Evolutionary conservation across 2,329 filamentous ascomycete genomes (phyloP).

Genomic region (Metarhizium brunneum): DNA sequence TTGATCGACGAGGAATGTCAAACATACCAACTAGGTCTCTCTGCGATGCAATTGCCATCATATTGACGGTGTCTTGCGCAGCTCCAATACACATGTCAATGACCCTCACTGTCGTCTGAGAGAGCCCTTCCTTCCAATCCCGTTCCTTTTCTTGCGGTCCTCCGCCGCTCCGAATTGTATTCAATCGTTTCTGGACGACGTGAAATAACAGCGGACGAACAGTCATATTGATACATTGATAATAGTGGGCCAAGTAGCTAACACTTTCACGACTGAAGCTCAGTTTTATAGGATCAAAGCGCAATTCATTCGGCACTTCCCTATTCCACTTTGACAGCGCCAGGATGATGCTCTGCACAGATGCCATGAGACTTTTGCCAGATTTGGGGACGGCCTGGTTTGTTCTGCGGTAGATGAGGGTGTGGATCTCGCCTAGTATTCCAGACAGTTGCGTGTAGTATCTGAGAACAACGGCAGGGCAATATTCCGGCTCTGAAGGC

Average conservation of each 20-base stretch:
- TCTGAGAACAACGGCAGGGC: conserved; percentile 36
- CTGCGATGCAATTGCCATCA: conserved; percentile 13
- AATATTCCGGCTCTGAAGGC: conserved; percentile 27
- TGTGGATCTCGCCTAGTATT: conserved; percentile 38
- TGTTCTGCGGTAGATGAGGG: conserved; percentile 38
- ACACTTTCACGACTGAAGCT: conserved; percentile 39
- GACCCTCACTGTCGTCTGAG: conserved; percentile 36
- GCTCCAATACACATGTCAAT: conserved; percentile 44
- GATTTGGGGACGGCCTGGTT: conserved; percentile 25
- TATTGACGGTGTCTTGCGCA: conserved; percentile 30
- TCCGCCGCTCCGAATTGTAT: conserved; percentile 8
- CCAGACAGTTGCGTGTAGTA: conserved; percentile 44
- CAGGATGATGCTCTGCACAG: conserved; percentile 40
- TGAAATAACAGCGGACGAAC: conserved; percentile 43
- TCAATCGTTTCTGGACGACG: conserved; percentile 39
- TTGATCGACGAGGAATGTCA: not conserved
- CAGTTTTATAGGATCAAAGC: conserved; percentile 36
- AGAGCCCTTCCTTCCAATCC: conserved; percentile 30
- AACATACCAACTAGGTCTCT: conserved; percentile 34
- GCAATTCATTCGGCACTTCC: conserved; percentile 35
- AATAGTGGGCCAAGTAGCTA: conserved; percentile 44
- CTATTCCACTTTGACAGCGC: conserved; percentile 40
- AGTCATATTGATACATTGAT: conserved; percentile 50
- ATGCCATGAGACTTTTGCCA: conserved; percentile 35
- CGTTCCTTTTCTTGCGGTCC: conserved; percentile 18